phyloP scores from a whole-genome alignment of 2,329 filamentous ascomycete species.

The Diaporthe citrichinensis region DNA sequence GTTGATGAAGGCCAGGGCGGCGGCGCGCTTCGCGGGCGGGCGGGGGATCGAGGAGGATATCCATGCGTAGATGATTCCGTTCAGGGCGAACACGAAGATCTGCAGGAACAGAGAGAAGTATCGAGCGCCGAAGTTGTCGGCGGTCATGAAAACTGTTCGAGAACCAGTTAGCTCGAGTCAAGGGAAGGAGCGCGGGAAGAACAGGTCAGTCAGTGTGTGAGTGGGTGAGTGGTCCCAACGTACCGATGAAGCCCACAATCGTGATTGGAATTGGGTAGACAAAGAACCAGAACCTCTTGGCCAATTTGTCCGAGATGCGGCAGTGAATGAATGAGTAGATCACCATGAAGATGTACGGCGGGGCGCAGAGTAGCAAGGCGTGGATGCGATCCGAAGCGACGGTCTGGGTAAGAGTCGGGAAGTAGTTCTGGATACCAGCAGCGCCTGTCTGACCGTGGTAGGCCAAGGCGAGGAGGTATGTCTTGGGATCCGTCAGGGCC shows the following conservation, averaged over 20 bases:
- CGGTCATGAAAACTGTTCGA: conserved; percentile 68
- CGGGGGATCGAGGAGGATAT: conserved; percentile 65
- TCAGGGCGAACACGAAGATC: conserved; percentile 68
- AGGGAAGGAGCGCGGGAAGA: neutral
- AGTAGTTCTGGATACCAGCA: conserved; percentile 41
- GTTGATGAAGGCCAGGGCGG: conserved; percentile 69
- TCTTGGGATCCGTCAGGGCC: conserved; percentile 40
- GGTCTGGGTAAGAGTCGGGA: conserved; percentile 49
- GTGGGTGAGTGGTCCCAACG: neutral
- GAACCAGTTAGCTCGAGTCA: neutral
- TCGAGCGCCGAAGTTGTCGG: conserved; percentile 62
- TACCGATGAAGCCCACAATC: conserved; percentile 46
- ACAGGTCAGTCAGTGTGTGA: too few species aligned
- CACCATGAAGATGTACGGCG: conserved; percentile 49
- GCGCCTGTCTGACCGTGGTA: conserved; percentile 40
- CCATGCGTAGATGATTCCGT: conserved; percentile 60
- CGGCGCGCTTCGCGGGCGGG: conserved; percentile 68
- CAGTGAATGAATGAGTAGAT: conserved; percentile 51
- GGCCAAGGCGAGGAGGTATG: conserved; percentile 39
- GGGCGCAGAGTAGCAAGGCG: conserved; percentile 50
- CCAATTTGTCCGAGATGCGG: conserved; percentile 54
- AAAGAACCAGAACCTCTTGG: conserved; percentile 57
- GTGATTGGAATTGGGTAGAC: conserved; percentile 44
- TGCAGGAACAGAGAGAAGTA: conserved; percentile 71
- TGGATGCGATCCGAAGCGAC: conserved; percentile 45